These are phyloP conservation scores for Podaxis sp. DNA, from an alignment of 768 basidiomycete genomes.

Conservation along the genomic window DNA sequence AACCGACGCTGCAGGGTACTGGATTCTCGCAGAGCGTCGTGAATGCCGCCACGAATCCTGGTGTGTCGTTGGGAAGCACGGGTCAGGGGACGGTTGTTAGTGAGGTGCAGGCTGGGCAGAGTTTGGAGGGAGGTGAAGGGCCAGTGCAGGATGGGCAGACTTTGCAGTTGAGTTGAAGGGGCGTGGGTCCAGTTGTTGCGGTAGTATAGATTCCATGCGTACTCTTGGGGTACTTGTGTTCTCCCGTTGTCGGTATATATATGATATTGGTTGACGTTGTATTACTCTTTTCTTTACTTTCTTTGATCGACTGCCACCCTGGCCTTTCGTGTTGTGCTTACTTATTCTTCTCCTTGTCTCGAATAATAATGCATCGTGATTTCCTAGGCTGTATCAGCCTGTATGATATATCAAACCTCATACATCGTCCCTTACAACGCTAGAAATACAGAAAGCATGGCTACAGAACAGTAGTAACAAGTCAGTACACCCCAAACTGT, in stretches of 20 bases:
- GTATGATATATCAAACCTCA: too few relatives aligned
- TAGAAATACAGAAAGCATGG: too few relatives aligned
- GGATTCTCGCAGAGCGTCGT: constrained; percentile 19
- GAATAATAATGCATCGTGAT: too few relatives aligned
- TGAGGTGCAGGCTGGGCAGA: constrained; percentile 47
- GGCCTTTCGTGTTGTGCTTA: too few relatives aligned
- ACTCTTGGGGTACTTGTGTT: background rate
- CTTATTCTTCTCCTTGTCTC: too few relatives aligned
- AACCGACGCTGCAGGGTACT: constrained; percentile 26
- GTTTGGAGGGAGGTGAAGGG: constrained; percentile 51
- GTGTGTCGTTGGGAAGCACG: constrained; percentile 47
- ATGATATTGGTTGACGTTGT: background rate
- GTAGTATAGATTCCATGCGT: too few relatives aligned
- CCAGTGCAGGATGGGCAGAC: constrained; percentile 57
- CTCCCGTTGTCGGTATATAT: background rate
- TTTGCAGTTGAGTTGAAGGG: constrained; percentile 43
- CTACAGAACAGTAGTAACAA: too few relatives aligned
- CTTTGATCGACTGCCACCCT: background rate
- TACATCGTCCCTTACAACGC: too few relatives aligned
- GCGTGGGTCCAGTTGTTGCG: background rate
- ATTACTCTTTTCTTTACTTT: background rate
- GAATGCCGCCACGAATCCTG: constrained; percentile 28
- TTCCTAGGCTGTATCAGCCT: too few relatives aligned
- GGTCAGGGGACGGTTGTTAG: constrained; percentile 59
- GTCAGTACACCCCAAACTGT: too few relatives aligned